Percentiles rank a stretch among this genome's conserved stretches.
Conservation (phyloP, 2,329 filamentous ascomycete genomes). For the Verticillium zaregamsianum region DNA sequence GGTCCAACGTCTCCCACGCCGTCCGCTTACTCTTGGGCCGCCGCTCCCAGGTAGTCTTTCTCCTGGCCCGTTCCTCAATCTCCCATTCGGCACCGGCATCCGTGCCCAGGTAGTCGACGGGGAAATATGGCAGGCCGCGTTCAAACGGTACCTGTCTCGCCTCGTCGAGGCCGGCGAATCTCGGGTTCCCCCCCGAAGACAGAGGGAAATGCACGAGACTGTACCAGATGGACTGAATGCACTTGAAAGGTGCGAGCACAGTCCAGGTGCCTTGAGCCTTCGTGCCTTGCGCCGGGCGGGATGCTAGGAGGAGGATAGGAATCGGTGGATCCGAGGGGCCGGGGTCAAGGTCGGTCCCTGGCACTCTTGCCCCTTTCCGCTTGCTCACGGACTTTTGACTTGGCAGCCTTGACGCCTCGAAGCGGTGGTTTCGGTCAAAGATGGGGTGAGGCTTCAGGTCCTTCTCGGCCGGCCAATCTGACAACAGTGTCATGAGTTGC, state of each 20-base stretch:
- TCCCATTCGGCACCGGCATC: slow-evolving; percentile 78
- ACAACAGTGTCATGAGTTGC: slow-evolving; percentile 55
- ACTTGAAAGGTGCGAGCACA: slow-evolving; percentile 85
- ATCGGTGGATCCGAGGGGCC: slow-evolving; percentile 66
- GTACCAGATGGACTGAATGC: slow-evolving; percentile 81
- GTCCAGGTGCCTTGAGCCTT: slow-evolving; percentile 71
- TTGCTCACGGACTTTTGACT: slow-evolving; percentile 80
- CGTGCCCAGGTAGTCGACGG: slow-evolving; percentile 77
- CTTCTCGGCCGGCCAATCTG: slow-evolving; percentile 63
- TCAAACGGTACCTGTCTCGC: slow-evolving; percentile 79
- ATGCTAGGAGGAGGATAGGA: slow-evolving; percentile 67
- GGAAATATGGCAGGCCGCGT: slow-evolving; percentile 74
- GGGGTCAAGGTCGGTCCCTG: slow-evolving; percentile 58
- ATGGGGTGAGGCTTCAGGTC: slow-evolving; percentile 45
- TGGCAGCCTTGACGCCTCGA: slow-evolving; percentile 61
- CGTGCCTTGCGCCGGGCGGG: slow-evolving; percentile 40
- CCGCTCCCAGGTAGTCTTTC: slow-evolving; percentile 65
- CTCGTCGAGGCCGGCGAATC: slow-evolving; percentile 79
- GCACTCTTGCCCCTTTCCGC: slow-evolving; percentile 59
- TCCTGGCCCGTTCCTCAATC: slow-evolving; percentile 54
- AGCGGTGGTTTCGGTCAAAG: slow-evolving; percentile 65
- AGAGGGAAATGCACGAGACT: slow-evolving; percentile 78
- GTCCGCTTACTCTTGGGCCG: slow-evolving; percentile 78
- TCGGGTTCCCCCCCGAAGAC: slow-evolving; percentile 72
- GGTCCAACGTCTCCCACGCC: slow-evolving; percentile 68